A percentile compares a stretch with the other conserved stretches of the same genome.
Evolutionary conservation across 148 eudicot genomes (phyloP).

Genomic region (Suaeda aralocaspica): DNA sequence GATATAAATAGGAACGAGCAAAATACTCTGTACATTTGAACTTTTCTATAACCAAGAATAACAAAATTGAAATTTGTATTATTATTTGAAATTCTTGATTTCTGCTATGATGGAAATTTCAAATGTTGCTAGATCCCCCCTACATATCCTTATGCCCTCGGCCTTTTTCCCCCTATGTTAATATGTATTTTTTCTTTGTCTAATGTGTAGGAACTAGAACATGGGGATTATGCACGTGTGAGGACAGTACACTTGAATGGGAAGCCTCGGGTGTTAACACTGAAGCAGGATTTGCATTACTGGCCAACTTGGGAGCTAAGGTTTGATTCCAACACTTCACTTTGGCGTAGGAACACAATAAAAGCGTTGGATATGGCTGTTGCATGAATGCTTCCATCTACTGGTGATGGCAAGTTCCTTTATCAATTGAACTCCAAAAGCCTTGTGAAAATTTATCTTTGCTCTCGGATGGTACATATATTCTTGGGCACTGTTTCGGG

Average conservation of each 20-base stretch:
- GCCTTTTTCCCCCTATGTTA: neutral
- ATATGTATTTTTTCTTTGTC: neutral
- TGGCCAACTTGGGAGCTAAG: conserved; percentile 99
- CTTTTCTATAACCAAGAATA: too few species aligned
- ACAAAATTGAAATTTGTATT: neutral
- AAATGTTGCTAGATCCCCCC: neutral
- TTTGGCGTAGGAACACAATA: conserved; percentile 61
- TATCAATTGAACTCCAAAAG: neutral
- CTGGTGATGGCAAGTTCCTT: neutral
- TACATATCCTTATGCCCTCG: too few species aligned
- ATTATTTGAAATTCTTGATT: too few species aligned
- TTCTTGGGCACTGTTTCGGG: conserved; percentile 5
- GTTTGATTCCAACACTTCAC: conserved; percentile 65
- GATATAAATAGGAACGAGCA: too few species aligned
- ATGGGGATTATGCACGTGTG: conserved; percentile 75
- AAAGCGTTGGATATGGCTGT: conserved; percentile 42
- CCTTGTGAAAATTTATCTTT: neutral
- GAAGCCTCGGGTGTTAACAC: conserved; percentile 79
- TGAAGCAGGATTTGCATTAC: conserved; percentile 96
- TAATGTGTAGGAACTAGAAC: conserved; percentile 52
- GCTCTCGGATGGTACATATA: conserved; percentile 1
- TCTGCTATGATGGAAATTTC: neutral
- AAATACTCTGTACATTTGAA: too few species aligned
- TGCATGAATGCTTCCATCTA: conserved; percentile 24
- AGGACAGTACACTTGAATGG: conserved; percentile 83